Conservation (phyloP, 352 stramenopile genomes). For the Peronospora farinosa region DNA sequence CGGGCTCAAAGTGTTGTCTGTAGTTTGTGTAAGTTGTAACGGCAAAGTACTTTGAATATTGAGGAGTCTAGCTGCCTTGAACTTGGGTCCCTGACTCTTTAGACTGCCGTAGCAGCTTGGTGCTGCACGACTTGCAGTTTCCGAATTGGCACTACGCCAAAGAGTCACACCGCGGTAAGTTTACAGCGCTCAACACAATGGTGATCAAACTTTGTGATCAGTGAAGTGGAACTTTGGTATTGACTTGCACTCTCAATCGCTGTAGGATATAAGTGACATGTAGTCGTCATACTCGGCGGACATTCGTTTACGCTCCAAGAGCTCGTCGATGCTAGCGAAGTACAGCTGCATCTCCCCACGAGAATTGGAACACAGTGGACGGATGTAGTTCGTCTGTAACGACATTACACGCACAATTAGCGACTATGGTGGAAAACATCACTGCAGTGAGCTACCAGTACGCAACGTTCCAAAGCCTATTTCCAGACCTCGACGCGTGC, state of each 20-base stretch:
- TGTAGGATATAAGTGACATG: constrained; percentile 78
- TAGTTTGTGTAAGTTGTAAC: not conserved
- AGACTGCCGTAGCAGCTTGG: constrained; percentile 75
- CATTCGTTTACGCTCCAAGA: constrained; percentile 77
- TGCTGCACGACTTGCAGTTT: constrained; percentile 82
- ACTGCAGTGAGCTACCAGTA: too few relatives aligned
- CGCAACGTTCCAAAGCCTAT: too few relatives aligned
- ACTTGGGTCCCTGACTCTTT: constrained; percentile 38
- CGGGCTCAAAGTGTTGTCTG: not conserved
- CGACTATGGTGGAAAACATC: too few relatives aligned
- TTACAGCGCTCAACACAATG: not conserved
- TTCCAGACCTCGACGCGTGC: too few relatives aligned
- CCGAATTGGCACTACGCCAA: constrained; percentile 56
- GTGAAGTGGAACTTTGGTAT: constrained; percentile 81
- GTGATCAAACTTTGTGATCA: constrained; percentile 70
- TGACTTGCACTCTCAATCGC: constrained; percentile 81
- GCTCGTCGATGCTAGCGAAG: too few relatives aligned
- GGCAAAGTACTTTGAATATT: not conserved
- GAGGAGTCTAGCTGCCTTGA: constrained; percentile 10
- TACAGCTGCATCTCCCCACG: too few relatives aligned
- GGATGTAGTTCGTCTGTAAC: too few relatives aligned
- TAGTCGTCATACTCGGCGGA: constrained; percentile 66
- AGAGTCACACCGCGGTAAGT: not conserved
- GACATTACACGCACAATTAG: too few relatives aligned
- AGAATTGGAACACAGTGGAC: too few relatives aligned